Evolutionary conservation across 768 basidiomycete species (phyloP), one percentile per base, ranked within the genome.

Genomic region (Mycena amicta): DNA sequence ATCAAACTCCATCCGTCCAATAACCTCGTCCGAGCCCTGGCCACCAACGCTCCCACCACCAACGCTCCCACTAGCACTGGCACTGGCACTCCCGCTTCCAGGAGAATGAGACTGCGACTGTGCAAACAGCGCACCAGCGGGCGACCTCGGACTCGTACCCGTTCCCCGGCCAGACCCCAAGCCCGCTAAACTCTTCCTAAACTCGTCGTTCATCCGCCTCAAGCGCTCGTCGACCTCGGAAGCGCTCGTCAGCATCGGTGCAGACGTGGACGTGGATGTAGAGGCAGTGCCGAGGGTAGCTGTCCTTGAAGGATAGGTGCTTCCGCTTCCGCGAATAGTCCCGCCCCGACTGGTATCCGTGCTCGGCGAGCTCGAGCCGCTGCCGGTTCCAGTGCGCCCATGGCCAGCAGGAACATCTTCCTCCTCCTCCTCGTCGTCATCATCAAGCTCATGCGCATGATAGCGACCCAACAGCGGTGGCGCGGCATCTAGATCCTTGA

Each of bases 401-500:
- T n/a, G n/a, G n/a, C n/a, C n/a, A n/a, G n/a, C n/a, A n/a, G n/a
- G n/a, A 37, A 51, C 16, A 50, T 50, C 55, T 46, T 55, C 28
- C 37, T 25, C 30, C 40, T 60, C 50, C 33, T 60, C 66, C 47
- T 37, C 37, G n/a, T 27, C 37, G 29, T 53, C 52, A 47, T 31
- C 31, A 13, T 50, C 23, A 13, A 41, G 39, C 23, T 26, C 29
- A n/a, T 57, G 53, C 37, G 69, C 71, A 57, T 70, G 75, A 53
- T 57, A 65, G 27, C 78, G 70, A 28, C 82, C 79, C 13, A 75
- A 75, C 52, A 92, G 74, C 3, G 90, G 89, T 66, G 85, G 86
- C 25, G 88, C 79, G 25, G 82, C 74, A 64, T 90, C 90, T 50
- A 90, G 90, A 47, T 91, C 87, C 66, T 88, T 86, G 40, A 92